Conservation (phyloP, 768 basidiomycete genomes). For the Sarcomyxa edulis region DNA sequence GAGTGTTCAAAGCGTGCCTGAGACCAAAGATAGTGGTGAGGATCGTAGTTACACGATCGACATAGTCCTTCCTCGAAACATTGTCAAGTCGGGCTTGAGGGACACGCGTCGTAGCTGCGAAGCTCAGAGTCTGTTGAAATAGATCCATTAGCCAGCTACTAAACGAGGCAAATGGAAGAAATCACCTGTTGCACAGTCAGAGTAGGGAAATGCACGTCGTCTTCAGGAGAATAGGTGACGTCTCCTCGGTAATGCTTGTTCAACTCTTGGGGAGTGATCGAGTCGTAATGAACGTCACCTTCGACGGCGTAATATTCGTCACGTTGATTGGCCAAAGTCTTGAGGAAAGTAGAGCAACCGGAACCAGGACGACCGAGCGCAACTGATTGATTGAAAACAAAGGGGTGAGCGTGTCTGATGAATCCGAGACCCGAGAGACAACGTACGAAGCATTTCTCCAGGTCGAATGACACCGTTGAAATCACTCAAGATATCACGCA, state of each 20-base stretch:
- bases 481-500: constrained; percentile 54
- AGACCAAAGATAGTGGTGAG: constrained; percentile 72
- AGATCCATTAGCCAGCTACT: too few species aligned
- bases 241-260: constrained; percentile 68
- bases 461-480: constrained; percentile 63
- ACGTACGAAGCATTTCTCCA: constrained; percentile 74
- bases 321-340: constrained; percentile 73
- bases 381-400: constrained; percentile 34
- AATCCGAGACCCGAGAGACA: neutral
- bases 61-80: constrained; percentile 36
- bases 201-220: constrained; percentile 83
- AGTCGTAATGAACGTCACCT: constrained; percentile 74
- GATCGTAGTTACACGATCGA: constrained; percentile 45
- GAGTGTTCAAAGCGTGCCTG: constrained; percentile 46
- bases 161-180: too few species aligned
- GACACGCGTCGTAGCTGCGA: constrained; percentile 63
- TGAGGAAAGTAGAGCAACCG: constrained; percentile 82
- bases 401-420: neutral
- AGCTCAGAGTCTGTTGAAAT: constrained; percentile 68
- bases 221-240: constrained; percentile 76
- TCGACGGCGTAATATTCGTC: constrained; percentile 60
- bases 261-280: constrained; percentile 63
- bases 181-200: constrained; percentile 73
- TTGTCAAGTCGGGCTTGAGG: constrained; percentile 47
- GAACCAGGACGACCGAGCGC: constrained; percentile 84